phyloP scores from a whole-genome alignment of 2,329 filamentous ascomycete genomes.

The Zasmidium cellare region DNA sequence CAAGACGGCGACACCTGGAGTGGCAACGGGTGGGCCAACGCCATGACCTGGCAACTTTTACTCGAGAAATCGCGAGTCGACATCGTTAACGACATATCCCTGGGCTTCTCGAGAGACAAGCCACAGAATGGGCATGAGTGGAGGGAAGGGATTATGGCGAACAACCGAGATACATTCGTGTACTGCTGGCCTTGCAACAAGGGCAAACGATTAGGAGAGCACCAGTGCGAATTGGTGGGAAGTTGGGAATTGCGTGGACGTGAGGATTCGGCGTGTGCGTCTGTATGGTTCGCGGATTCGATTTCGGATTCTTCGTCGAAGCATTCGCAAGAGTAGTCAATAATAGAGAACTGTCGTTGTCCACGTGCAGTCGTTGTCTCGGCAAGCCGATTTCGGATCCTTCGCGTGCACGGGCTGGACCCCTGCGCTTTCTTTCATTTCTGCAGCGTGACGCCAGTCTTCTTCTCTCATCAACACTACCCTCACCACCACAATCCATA shows the following conservation, averaged over 20 bases:
- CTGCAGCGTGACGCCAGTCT: neutral
- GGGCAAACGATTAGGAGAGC: neutral
- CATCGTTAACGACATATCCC: neutral
- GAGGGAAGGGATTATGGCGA: neutral
- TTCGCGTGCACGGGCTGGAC: too few relatives aligned
- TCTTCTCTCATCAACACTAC: neutral
- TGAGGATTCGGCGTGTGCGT: too few relatives aligned
- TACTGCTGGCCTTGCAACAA: neutral
- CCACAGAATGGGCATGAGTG: neutral
- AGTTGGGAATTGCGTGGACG: neutral
- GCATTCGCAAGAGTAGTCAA: too few relatives aligned
- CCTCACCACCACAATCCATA: neutral
- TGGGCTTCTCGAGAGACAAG: neutral
- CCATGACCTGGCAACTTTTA: neutral
- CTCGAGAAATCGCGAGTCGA: neutral
- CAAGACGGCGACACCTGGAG: too few relatives aligned
- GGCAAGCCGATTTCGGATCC: neutral
- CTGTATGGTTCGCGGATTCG: too few relatives aligned
- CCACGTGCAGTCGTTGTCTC: too few relatives aligned
- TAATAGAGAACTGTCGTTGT: too few relatives aligned
- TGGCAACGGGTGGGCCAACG: neutral
- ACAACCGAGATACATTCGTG: too few relatives aligned
- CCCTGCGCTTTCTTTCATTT: neutral
- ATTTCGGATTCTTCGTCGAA: too few relatives aligned
- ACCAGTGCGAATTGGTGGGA: neutral